A percentile compares a stretch with the other conserved stretches of the same genome.
These are phyloP conservation scores for Boletellus deceptivus DNA, from an alignment of 1,284 basidiomycete species.

Conservation along the genomic window DNA sequence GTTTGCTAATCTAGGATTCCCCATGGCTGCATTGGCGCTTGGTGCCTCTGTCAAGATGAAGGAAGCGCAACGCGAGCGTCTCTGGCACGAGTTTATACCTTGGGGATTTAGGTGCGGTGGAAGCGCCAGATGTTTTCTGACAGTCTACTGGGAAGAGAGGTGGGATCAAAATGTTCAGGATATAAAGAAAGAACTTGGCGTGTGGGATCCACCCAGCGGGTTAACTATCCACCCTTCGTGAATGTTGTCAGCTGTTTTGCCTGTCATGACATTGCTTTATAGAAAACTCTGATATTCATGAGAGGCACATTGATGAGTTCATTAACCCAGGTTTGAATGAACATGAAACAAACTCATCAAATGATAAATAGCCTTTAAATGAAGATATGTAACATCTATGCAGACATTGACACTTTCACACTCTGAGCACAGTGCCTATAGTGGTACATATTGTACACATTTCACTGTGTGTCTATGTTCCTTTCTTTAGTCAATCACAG, in stretches of 20 bases:
- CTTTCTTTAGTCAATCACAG: too few relatives aligned
- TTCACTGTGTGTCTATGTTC: too few relatives aligned
- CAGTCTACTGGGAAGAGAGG: conserved; percentile 94
- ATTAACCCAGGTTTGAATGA: too few relatives aligned
- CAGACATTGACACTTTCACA: too few relatives aligned
- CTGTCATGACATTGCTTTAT: too few relatives aligned
- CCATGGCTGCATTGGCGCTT: conserved; percentile 78
- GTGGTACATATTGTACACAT: too few relatives aligned
- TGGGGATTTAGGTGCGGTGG: conserved; percentile 89
- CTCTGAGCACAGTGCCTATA: too few relatives aligned
- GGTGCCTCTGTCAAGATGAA: conserved; percentile 48
- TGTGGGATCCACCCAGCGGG: conserved; percentile 66
- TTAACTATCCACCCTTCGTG: conserved; percentile 18
- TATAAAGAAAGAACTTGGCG: conserved; percentile 80
- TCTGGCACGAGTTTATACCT: conserved; percentile 80
- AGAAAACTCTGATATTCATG: too few relatives aligned
- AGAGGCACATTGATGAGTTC: too few relatives aligned
- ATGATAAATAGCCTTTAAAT: not conserved
- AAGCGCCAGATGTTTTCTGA: conserved; percentile 74
- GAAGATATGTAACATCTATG: too few relatives aligned
- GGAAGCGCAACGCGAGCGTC: conserved; percentile 49
- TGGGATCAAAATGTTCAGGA: conserved; percentile 85
- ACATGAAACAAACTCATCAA: not conserved
- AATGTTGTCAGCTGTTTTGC: not conserved
- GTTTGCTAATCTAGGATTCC: conserved; percentile 88